These are phyloP conservation scores for Teratosphaeria zuluensis DNA, from an alignment of 2,329 filamentous ascomycete genomes.

Conservation along the genomic window DNA sequence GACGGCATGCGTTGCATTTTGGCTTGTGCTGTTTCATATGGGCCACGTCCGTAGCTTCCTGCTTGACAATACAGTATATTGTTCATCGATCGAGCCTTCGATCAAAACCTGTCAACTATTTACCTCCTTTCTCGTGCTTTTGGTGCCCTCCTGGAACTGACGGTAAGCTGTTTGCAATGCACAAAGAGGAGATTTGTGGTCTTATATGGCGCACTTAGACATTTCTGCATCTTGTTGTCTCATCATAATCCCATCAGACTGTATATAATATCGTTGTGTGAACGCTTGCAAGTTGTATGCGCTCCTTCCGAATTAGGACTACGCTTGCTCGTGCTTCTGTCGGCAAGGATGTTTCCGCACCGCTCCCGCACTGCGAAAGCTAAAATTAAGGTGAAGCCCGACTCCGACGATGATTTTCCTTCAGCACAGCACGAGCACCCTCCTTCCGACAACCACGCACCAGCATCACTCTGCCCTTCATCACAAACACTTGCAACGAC, in stretches of 20 bases:
- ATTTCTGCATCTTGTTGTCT: background rate
- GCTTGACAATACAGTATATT: background rate
- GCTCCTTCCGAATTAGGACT: background rate
- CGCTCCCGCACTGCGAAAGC: background rate
- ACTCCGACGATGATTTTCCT: background rate
- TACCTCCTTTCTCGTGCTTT: background rate
- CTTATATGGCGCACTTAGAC: background rate
- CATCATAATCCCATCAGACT: background rate
- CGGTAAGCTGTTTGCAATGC: background rate
- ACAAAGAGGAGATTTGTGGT: background rate
- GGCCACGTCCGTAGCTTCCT: background rate
- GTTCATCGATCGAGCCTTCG: background rate
- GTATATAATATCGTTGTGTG: background rate
- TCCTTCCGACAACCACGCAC: background rate
- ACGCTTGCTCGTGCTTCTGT: background rate
- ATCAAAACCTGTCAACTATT: background rate
- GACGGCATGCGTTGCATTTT: too few species aligned
- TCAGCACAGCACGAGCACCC: background rate
- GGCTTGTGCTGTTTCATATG: too few species aligned
- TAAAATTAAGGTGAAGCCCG: background rate
- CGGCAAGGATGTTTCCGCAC: background rate
- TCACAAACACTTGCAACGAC: background rate
- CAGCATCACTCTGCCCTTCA: background rate
- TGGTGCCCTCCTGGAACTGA: background rate
- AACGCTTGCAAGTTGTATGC: background rate